A percentile compares a stretch with the other conserved stretches of the same genome.
Evolutionary conservation across 2,329 filamentous ascomycete species (phyloP).

Genomic region (Tolypocladium ophioglossoides): DNA sequence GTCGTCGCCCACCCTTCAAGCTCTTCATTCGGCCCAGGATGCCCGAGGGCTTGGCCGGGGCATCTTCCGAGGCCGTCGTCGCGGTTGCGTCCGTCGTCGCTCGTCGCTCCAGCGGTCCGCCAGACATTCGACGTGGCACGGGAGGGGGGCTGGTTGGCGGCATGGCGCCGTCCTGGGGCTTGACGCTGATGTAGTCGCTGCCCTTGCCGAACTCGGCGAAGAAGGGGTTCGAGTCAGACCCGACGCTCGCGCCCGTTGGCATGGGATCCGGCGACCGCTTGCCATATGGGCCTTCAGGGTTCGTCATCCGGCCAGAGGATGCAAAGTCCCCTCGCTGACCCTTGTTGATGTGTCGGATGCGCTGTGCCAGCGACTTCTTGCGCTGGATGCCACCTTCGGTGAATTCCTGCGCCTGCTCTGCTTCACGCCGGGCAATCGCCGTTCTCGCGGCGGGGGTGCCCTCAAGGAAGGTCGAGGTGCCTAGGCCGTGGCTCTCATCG

Average conservation of each 20-base stretch:
- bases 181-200: conserved; percentile 39
- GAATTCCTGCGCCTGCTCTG: conserved; percentile 52
- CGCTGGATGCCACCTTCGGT: conserved; percentile 56
- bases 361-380: conserved; percentile 91
- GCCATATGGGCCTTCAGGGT: conserved; percentile 38
- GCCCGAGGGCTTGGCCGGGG: conserved; percentile 40
- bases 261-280: conserved; percentile 29
- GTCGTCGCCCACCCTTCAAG: conserved; percentile 56
- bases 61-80: conserved; percentile 19
- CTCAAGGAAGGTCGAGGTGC: conserved; percentile 91
- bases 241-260: conserved; percentile 20
- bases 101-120: conserved; percentile 49
- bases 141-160: conserved; percentile 50
- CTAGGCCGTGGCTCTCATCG: conserved; percentile 71
- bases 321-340: conserved; percentile 46
- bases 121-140: conserved; percentile 24
- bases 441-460: conserved; percentile 78
- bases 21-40: conserved; percentile 75
- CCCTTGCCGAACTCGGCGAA: conserved; percentile 64
- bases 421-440: conserved; percentile 66
- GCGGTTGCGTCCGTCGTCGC: conserved; percentile 46
- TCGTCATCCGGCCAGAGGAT: conserved; percentile 47
- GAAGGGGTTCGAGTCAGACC: conserved; percentile 57
- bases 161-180: conserved; percentile 23
- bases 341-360: conserved; percentile 75